phyloP scores from a whole-genome alignment of 2,329 filamentous ascomycete genomes.

The Teratosphaeria nubilosa region DNA sequence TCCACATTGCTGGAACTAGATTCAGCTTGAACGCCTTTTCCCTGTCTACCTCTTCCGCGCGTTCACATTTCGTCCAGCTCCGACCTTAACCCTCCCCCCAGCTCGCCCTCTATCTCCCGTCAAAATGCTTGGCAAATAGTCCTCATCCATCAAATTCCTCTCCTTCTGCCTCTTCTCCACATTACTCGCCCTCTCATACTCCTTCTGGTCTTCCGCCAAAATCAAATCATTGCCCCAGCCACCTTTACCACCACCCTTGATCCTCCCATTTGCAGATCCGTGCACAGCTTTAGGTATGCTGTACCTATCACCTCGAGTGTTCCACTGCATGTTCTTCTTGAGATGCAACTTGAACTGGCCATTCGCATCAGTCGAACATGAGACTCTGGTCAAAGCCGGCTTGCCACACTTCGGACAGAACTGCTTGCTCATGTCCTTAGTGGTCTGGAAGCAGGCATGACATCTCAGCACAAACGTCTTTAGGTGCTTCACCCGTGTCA shows the following conservation, averaged over 20 bases:
- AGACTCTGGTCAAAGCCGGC: constrained; percentile 71
- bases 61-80: constrained; percentile 80
- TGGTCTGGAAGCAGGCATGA: constrained; percentile 82
- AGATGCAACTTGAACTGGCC: constrained; percentile 79
- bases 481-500: constrained; percentile 72
- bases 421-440: constrained; percentile 74
- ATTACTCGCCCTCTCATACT: constrained; percentile 58
- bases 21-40: background rate
- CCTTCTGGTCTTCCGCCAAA: constrained; percentile 90
- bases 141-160: constrained; percentile 86
- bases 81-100: constrained; percentile 64
- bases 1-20: background rate
- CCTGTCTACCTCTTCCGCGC: constrained; percentile 52
- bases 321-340: constrained; percentile 94
- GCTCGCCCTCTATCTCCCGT: constrained; percentile 62
- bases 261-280: constrained; percentile 70
- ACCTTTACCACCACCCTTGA: constrained; percentile 62
- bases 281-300: constrained; percentile 84
- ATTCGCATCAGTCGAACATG: constrained; percentile 70
- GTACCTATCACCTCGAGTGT: constrained; percentile 83
- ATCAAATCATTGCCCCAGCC: constrained; percentile 82
- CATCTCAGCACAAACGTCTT: constrained; percentile 87
- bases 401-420: constrained; percentile 91
- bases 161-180: constrained; percentile 56
- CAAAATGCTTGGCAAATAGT: constrained; percentile 77